Conservation (phyloP, 2,329 filamentous ascomycete genomes). For the Monosporascus cannonballus region DNA sequence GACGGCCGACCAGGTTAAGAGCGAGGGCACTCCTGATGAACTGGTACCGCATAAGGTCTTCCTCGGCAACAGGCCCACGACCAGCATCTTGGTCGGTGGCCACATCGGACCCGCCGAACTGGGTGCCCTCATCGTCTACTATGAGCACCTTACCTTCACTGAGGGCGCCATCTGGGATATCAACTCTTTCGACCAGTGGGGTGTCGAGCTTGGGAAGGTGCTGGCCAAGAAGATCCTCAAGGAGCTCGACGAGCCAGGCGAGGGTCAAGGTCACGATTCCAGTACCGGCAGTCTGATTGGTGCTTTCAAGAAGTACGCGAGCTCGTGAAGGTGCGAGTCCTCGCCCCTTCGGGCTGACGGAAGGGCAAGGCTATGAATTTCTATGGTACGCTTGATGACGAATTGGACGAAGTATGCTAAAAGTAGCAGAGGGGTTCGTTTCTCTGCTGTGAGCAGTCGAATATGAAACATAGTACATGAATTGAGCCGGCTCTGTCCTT, state of each 20-base stretch:
- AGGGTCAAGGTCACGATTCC: conserved; percentile 69
- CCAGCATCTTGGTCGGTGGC: conserved; percentile 81
- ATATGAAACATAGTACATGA: too few species aligned
- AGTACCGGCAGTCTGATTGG: conserved; percentile 86
- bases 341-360: background rate
- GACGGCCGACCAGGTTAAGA: conserved; percentile 71
- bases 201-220: conserved; percentile 94
- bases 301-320: conserved; percentile 76
- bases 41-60: conserved; percentile 99
- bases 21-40: conserved; percentile 65
- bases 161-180: conserved; percentile 99
- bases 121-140: conserved; percentile 94
- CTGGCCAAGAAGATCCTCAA: conserved; percentile 85
- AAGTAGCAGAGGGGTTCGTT: background rate
- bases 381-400: too few species aligned
- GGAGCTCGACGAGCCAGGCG: conserved; percentile 77
- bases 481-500: too few species aligned
- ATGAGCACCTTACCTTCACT: conserved; percentile 97
- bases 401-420: too few species aligned
- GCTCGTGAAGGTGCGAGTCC: conserved; percentile 34
- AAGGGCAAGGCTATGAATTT: conserved; percentile 10
- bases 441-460: background rate
- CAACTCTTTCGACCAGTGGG: conserved; percentile 99
- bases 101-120: conserved; percentile 92
- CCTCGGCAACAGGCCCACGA: conserved; percentile 94